phyloP scores from a whole-genome alignment of 345 rosid genomes.

The Boechera stricta region DNA sequence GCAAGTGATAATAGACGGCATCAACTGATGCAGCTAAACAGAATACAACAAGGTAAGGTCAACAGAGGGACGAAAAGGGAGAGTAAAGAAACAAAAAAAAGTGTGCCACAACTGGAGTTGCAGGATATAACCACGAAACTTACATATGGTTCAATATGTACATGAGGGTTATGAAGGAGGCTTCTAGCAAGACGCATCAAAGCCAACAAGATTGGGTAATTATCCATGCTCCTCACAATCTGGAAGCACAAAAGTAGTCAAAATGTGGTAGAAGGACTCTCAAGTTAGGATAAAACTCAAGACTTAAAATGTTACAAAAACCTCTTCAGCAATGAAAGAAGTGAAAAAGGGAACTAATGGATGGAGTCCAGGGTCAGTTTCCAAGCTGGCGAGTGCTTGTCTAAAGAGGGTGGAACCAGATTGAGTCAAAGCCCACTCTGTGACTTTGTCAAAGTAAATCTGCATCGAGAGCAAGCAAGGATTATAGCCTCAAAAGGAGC shows the following conservation, averaged over 20 bases:
- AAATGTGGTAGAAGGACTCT: constrained; percentile 23
- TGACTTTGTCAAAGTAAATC: constrained; percentile 75
- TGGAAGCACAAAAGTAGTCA: constrained; percentile 42
- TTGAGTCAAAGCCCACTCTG: constrained; percentile 56
- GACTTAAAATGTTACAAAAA: constrained; percentile 31
- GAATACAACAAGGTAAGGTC: constrained; percentile 17
- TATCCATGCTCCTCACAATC: constrained; percentile 67
- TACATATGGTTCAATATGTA: constrained; percentile 90
- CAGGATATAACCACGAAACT: constrained; percentile 42
- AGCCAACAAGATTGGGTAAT: constrained; percentile 61
- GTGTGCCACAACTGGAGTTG: background rate
- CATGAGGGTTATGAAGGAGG: constrained; percentile 77
- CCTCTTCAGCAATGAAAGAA: constrained; percentile 79
- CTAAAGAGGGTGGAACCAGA: constrained; percentile 60
- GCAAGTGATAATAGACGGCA: constrained; percentile 83
- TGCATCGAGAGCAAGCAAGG: constrained; percentile 41
- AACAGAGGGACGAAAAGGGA: background rate
- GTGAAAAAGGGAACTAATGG: constrained; percentile 75
- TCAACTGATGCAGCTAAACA: constrained; percentile 79
- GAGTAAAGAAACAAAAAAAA: background rate
- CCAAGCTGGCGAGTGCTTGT: constrained; percentile 72
- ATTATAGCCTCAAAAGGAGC: background rate
- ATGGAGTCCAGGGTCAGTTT: constrained; percentile 78
- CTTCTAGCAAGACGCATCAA: constrained; percentile 73
- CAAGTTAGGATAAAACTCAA: constrained; percentile 2